These are phyloP conservation scores for Posidonia australis DNA, from an alignment of 106 monocot genomes.

Conservation along the genomic window DNA sequence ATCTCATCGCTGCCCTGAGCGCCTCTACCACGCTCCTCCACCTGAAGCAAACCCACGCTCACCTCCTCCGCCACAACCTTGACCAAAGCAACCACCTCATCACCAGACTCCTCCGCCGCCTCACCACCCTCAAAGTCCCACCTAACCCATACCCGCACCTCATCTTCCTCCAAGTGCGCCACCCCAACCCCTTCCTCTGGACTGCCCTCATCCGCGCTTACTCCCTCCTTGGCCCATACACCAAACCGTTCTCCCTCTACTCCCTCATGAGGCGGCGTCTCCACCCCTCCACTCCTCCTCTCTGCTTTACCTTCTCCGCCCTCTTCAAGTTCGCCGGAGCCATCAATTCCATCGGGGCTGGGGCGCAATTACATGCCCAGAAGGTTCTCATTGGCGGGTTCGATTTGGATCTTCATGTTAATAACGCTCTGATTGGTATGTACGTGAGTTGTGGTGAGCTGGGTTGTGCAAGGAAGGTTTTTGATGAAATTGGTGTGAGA, in stretches of 20 bases:
- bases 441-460: slow-evolving; percentile 24
- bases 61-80: slow-evolving; percentile 34
- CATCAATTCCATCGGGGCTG: not conserved
- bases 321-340: slow-evolving; percentile 30
- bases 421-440: slow-evolving; percentile 37
- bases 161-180: slow-evolving; percentile 31
- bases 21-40: slow-evolving; percentile 24
- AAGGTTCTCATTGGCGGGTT: slow-evolving; percentile 28
- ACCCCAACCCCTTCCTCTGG: slow-evolving; percentile 40
- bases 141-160: slow-evolving; percentile 21
- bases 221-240: slow-evolving; percentile 5
- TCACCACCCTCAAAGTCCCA: slow-evolving; percentile 22
- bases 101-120: slow-evolving; percentile 43
- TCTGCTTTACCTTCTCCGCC: slow-evolving; percentile 47
- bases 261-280: slow-evolving; percentile 20
- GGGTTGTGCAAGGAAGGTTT: slow-evolving; percentile 26
- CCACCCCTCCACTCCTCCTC: slow-evolving; percentile 5
- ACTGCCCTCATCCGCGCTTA: slow-evolving; percentile 44
- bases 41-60: slow-evolving; percentile 31
- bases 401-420: slow-evolving; percentile 30
- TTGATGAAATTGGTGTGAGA: slow-evolving; percentile 35
- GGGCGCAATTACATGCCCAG: slow-evolving; percentile 41
- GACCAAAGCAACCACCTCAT: slow-evolving; percentile 29
- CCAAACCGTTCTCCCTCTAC: slow-evolving; percentile 24
- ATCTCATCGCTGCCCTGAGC: slow-evolving; percentile 21